phyloP scores from a whole-genome alignment of 306 rosid genomes.

The Castanea mollissima region DNA sequence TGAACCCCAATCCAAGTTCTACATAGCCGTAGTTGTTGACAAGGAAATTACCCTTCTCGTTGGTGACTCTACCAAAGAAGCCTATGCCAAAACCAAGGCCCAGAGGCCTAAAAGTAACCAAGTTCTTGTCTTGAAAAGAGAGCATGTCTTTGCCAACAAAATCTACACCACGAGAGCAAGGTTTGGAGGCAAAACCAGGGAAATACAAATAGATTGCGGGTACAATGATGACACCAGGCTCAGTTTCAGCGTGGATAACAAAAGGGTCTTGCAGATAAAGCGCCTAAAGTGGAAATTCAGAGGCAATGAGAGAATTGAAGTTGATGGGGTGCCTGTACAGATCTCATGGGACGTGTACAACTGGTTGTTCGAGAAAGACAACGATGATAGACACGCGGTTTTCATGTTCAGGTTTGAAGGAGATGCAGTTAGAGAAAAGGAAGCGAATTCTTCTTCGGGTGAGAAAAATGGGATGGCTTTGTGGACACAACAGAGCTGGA shows the following conservation, averaged over 20 bases:
- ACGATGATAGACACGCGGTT: constrained; percentile 57
- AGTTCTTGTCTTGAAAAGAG: constrained; percentile 52
- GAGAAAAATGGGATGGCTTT: constrained; percentile 31
- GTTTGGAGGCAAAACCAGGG: constrained; percentile 59
- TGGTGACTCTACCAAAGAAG: constrained; percentile 62
- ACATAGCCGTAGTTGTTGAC: constrained; percentile 72
- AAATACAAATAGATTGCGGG: constrained; percentile 66
- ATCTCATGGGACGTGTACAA: constrained; percentile 94
- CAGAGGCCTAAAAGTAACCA: constrained; percentile 29
- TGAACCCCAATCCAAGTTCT: constrained; percentile 67
- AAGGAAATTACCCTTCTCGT: constrained; percentile 53
- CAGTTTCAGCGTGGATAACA: constrained; percentile 47
- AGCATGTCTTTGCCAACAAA: constrained; percentile 66
- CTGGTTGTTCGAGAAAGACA: constrained; percentile 64
- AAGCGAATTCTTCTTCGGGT: not conserved
- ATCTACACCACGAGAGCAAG: constrained; percentile 56
- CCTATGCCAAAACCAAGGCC: constrained; percentile 51
- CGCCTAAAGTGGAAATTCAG: constrained; percentile 80
- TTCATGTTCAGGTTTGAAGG: constrained; percentile 89
- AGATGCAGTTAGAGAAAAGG: constrained; percentile 26
- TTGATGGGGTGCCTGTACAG: constrained; percentile 62
- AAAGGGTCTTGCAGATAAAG: constrained; percentile 51
- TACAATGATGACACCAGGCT: constrained; percentile 39
- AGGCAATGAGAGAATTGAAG: constrained; percentile 66
- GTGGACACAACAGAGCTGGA: constrained; percentile 54